Evolutionary conservation across 2,329 filamentous ascomycete species (phyloP).

Genomic region (Claviceps sp.): DNA sequence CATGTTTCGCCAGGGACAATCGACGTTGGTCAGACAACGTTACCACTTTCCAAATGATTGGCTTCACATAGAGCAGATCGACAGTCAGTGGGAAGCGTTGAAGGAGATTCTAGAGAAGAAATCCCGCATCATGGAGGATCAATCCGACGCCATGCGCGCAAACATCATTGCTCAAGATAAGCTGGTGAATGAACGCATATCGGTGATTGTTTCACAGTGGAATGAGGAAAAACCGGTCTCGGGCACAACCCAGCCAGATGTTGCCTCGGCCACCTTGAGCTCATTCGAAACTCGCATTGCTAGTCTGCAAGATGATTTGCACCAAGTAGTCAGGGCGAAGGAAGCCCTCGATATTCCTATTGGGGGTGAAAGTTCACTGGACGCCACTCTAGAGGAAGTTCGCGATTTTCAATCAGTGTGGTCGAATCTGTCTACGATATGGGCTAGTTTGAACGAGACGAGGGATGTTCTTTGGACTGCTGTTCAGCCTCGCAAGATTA

Average conservation of each 20-base stretch:
- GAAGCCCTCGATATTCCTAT: slow-evolving; percentile 86
- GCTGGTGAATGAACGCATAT: slow-evolving; percentile 77
- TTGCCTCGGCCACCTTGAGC: slow-evolving; percentile 69
- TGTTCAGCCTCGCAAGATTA: slow-evolving; percentile 85
- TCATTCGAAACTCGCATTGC: slow-evolving; percentile 78
- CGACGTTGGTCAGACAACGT: slow-evolving; percentile 76
- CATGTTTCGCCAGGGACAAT: slow-evolving; percentile 89
- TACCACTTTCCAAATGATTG: slow-evolving; percentile 91
- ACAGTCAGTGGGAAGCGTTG: slow-evolving; percentile 87
- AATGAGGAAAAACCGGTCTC: slow-evolving; percentile 95
- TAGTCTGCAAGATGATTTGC: slow-evolving; percentile 71
- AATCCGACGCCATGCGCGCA: slow-evolving; percentile 84
- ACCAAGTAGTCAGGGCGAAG: slow-evolving; percentile 93
- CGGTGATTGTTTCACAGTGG: slow-evolving; percentile 76
- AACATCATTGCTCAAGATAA: slow-evolving; percentile 94
- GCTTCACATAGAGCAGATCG: slow-evolving; percentile 91
- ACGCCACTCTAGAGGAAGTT: slow-evolving; percentile 84
- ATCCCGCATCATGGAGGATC: slow-evolving; percentile 89
- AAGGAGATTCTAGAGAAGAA: slow-evolving; percentile 88
- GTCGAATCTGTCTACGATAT: slow-evolving; percentile 90
- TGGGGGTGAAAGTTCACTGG: slow-evolving; percentile 65
- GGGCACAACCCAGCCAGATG: slow-evolving; percentile 78
- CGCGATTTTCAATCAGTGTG: slow-evolving; percentile 98
- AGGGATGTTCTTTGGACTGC: slow-evolving; percentile 89
- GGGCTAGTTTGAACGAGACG: slow-evolving; percentile 89